phyloP scores from a whole-genome alignment of 371 early-diverging fungal genomes.

The Fennellomyces sp. region DNA sequence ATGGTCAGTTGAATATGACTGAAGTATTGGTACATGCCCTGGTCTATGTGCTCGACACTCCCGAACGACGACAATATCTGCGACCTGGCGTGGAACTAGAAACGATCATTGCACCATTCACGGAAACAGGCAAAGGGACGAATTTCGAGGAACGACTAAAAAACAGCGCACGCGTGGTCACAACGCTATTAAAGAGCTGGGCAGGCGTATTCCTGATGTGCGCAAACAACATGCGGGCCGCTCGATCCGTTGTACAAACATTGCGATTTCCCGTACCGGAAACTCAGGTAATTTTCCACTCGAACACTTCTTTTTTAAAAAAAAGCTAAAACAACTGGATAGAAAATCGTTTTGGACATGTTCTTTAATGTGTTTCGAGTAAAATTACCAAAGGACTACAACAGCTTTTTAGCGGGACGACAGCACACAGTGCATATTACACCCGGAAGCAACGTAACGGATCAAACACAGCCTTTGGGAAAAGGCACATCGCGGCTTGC shows the following conservation, averaged over 20 bases:
- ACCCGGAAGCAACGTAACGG: constrained; percentile 19
- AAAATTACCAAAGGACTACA: constrained; percentile 66
- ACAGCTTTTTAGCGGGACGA: constrained; percentile 53
- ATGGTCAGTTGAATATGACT: constrained; percentile 69
- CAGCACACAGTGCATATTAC: constrained; percentile 51
- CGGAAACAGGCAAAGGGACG: constrained; percentile 69
- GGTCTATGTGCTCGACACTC: constrained; percentile 73
- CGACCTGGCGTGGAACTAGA: constrained; percentile 79
- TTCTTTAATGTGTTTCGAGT: constrained; percentile 79
- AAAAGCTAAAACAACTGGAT: too few species aligned
- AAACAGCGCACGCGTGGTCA: constrained; percentile 63
- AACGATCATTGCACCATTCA: constrained; percentile 77
- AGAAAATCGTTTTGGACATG: constrained; percentile 80
- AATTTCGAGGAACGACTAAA: constrained; percentile 69
- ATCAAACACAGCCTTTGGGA: constrained; percentile 10
- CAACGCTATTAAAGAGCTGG: constrained; percentile 75
- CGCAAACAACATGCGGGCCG: constrained; percentile 71
- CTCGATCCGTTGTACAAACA: constrained; percentile 77
- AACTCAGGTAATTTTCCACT: constrained; percentile 66
- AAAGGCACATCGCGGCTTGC: constrained; percentile 15
- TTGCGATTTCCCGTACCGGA: constrained; percentile 77
- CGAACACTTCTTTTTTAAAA: too few species aligned
- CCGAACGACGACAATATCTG: constrained; percentile 66
- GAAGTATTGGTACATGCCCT: constrained; percentile 70
- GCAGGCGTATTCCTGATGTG: constrained; percentile 80